Evolutionary conservation across 805 yeast genomes (phyloP).

Genomic region (Suhomyces xylopsoci): DNA sequence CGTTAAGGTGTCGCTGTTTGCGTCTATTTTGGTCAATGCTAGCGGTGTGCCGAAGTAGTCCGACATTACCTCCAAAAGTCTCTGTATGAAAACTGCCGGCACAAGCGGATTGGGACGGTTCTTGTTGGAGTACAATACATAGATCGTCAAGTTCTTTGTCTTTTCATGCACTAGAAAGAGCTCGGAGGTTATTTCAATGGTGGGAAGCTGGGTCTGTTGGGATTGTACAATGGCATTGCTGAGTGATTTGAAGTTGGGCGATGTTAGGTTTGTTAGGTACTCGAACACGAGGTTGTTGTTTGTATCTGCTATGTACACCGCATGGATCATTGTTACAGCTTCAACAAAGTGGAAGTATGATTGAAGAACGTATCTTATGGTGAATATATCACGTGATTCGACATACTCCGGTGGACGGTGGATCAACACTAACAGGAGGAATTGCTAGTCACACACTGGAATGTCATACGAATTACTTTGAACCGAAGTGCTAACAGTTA

Average conservation of each 20-base stretch:
- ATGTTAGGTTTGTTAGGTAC: conserved; percentile 27
- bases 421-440: too few species aligned
- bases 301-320: conserved; percentile 40
- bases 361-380: not conserved
- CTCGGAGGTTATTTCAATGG: conserved; percentile 29
- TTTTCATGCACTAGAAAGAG: conserved; percentile 25
- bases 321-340: conserved; percentile 32
- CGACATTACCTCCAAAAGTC: conserved; percentile 49
- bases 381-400: not conserved
- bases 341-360: too few species aligned
- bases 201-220: conserved; percentile 12
- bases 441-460: too few species aligned
- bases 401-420: not conserved
- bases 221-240: not conserved
- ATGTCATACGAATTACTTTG: too few species aligned
- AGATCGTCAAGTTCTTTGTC: conserved; percentile 22
- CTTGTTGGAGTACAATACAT: conserved; percentile 24
- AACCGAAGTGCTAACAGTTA: too few species aligned
- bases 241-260: conserved; percentile 31
- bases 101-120: conserved; percentile 43
- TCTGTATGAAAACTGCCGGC: conserved; percentile 52
- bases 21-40: conserved; percentile 55
- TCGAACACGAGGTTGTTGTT: conserved; percentile 35
- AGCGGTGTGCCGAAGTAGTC: conserved; percentile 60
- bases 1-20: conserved; percentile 68